These are phyloP conservation scores for Lactarius indigo DNA, from an alignment of 768 basidiomycete species.

Conservation along the genomic window DNA sequence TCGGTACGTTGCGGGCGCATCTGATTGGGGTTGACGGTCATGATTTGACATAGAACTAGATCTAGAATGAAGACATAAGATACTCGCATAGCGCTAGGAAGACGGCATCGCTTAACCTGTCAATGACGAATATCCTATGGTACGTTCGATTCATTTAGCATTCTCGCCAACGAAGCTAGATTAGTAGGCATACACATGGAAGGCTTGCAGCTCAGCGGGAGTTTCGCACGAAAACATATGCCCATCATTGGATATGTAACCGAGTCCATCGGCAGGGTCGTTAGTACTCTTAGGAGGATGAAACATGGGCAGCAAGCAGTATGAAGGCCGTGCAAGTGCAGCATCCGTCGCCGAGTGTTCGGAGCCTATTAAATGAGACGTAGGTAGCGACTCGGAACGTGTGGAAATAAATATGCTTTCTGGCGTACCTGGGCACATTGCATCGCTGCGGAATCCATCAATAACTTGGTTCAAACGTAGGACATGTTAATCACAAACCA, in stretches of 20 bases:
- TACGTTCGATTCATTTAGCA: not conserved
- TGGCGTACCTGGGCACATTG: conserved; percentile 46
- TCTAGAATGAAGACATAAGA: conserved; percentile 31
- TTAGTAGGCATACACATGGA: conserved; percentile 49
- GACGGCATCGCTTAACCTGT: conserved; percentile 33
- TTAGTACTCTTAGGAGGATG: conserved; percentile 39
- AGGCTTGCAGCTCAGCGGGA: conserved; percentile 49
- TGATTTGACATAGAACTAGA: conserved; percentile 47
- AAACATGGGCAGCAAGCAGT: conserved; percentile 52
- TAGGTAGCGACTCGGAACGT: not conserved
- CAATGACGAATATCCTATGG: conserved; percentile 52
- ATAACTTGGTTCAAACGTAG: not conserved
- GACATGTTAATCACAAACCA: conserved; percentile 39
- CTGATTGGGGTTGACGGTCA: conserved; percentile 44
- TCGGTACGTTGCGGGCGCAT: conserved; percentile 39
- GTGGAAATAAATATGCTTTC: not conserved
- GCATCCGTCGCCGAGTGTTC: conserved; percentile 45
- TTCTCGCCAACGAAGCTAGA: not conserved
- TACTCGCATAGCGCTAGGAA: not conserved
- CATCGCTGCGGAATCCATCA: conserved; percentile 36
- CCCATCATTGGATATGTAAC: conserved; percentile 55
- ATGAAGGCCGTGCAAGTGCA: conserved; percentile 46
- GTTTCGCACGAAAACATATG: conserved; percentile 53
- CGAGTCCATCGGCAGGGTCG: conserved; percentile 32
- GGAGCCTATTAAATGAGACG: conserved; percentile 35